These are phyloP conservation scores for Nakataea oryzae DNA, from an alignment of 2,329 filamentous ascomycete species.

Conservation along the genomic window DNA sequence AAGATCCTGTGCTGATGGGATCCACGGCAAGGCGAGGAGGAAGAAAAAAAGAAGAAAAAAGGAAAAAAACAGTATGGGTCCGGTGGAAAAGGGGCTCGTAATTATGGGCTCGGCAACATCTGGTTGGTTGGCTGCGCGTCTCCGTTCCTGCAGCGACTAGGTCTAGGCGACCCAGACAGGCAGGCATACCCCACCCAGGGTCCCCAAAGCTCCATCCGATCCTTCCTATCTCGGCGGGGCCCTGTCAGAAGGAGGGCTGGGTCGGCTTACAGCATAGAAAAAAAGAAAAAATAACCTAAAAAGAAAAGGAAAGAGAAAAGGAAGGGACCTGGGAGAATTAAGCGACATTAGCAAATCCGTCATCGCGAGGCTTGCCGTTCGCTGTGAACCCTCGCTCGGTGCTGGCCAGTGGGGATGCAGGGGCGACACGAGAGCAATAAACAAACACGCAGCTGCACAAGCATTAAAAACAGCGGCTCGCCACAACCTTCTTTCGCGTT, in stretches of 20 bases:
- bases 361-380: not conserved
- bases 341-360: slow-evolving; percentile 19
- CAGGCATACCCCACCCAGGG: not conserved
- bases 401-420: not conserved
- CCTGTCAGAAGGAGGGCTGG: not conserved
- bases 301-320: not conserved
- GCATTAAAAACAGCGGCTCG: not conserved
- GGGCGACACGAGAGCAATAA: not conserved
- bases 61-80: not conserved
- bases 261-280: not conserved
- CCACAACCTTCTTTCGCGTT: not conserved
- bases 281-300: not conserved
- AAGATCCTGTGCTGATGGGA: too few species aligned
- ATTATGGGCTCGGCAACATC: not conserved
- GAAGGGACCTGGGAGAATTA: slow-evolving; percentile 17
- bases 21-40: not conserved
- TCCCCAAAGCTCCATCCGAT: not conserved
- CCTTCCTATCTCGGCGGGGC: not conserved
- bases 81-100: not conserved
- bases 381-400: not conserved
- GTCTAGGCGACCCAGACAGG: not conserved
- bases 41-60: not conserved
- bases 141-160: not conserved
- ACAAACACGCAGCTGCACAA: not conserved
- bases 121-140: not conserved